These are phyloP conservation scores for Rhodamnia argentea DNA, from an alignment of 345 rosid species.

Conservation along the genomic window DNA sequence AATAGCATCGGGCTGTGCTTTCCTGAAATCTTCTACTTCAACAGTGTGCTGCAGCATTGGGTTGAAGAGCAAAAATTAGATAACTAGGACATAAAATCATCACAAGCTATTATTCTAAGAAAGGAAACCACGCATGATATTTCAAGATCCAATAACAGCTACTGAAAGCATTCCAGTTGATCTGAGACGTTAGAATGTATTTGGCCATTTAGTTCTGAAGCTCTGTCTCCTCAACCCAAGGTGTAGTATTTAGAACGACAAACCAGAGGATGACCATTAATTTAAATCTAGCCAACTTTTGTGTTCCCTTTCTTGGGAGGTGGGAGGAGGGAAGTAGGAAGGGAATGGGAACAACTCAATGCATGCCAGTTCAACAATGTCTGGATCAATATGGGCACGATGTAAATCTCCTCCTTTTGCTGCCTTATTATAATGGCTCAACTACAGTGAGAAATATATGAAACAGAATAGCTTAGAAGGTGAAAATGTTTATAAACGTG, in stretches of 20 bases:
- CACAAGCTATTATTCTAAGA: not conserved
- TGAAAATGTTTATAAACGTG: not conserved
- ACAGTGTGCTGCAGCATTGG: slow-evolving; percentile 39
- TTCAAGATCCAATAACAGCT: not conserved
- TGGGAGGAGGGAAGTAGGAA: not conserved
- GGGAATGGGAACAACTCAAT: not conserved
- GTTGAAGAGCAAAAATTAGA: slow-evolving; percentile 10
- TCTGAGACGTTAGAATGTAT: not conserved
- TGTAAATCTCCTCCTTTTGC: not conserved
- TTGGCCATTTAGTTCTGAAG: not conserved
- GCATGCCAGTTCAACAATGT: not conserved
- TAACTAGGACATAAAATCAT: not conserved
- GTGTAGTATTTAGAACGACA: not conserved
- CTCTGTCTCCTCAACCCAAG: not conserved
- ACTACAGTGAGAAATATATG: not conserved
- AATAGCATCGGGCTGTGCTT: slow-evolving; percentile 73
- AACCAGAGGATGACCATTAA: not conserved
- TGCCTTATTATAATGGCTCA: not conserved
- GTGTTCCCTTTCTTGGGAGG: not conserved
- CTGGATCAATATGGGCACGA: not conserved
- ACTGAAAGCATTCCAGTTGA: not conserved
- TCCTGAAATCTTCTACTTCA: slow-evolving; percentile 68
- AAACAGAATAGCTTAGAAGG: not conserved
- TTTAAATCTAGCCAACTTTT: not conserved
- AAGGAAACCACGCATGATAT: not conserved